A percentile compares a stretch with the other conserved stretches of the same genome.
Conservation (phyloP, 2,329 filamentous ascomycete genomes). For the Elsinoe ampelina region DNA sequence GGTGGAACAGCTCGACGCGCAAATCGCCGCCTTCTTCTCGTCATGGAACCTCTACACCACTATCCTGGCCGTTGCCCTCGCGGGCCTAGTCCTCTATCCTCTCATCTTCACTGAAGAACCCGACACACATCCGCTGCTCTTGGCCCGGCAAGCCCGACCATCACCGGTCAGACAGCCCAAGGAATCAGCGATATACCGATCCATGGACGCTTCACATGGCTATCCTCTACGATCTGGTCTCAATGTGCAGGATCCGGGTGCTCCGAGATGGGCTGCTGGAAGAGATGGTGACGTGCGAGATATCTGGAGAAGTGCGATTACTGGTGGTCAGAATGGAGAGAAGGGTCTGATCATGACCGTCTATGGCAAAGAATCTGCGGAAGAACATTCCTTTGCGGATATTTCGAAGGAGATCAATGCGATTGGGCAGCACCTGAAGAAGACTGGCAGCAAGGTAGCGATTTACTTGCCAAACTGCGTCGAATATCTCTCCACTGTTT, state of each 20-base stretch:
- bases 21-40: slow-evolving; percentile 58
- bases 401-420: slow-evolving; percentile 80
- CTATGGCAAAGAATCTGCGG: slow-evolving; percentile 61
- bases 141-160: slow-evolving; percentile 72
- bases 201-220: slow-evolving; percentile 75
- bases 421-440: slow-evolving; percentile 66
- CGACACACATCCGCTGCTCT: slow-evolving; percentile 83
- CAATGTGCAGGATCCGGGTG: slow-evolving; percentile 70
- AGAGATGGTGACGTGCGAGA: slow-evolving; percentile 85
- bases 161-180: slow-evolving; percentile 72
- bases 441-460: slow-evolving; percentile 67
- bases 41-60: slow-evolving; percentile 81
- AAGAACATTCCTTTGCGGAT: slow-evolving; percentile 62
- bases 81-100: slow-evolving; percentile 60
- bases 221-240: slow-evolving; percentile 69
- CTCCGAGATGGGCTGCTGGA: slow-evolving; percentile 73
- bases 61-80: slow-evolving; percentile 55
- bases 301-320: slow-evolving; percentile 64
- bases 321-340: slow-evolving; percentile 45
- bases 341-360: slow-evolving; percentile 70
- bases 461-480: slow-evolving; percentile 89
- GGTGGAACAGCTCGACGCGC: slow-evolving; percentile 60
- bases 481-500: slow-evolving; percentile 72
- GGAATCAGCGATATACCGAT: slow-evolving; percentile 77
- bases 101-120: slow-evolving; percentile 66